Conservation (phyloP, 164 flowering plant genomes). For the Vitis labrusca region DNA sequence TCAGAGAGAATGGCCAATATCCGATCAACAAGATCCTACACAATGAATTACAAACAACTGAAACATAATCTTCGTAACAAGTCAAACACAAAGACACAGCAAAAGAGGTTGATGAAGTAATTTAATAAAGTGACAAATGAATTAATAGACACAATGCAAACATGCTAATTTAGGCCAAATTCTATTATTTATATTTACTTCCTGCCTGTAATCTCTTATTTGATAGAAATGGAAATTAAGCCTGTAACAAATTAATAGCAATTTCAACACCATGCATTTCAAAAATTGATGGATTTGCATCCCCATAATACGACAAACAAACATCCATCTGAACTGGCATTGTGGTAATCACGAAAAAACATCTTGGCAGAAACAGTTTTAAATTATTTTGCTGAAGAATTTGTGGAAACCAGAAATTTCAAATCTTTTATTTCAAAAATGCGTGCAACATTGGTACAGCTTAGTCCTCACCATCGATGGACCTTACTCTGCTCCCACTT, state of each 20-base stretch:
- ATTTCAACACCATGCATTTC: too few species aligned
- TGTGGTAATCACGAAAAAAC: too few species aligned
- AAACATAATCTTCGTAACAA: conserved; percentile 1
- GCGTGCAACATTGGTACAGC: too few species aligned
- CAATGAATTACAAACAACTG: not conserved
- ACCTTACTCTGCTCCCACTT: too few species aligned
- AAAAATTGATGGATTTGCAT: too few species aligned
- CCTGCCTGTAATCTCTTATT: not conserved
- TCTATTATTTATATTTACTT: not conserved
- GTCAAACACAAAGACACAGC: not conserved
- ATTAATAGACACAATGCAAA: not conserved
- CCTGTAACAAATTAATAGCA: not conserved
- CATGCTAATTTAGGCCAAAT: not conserved
- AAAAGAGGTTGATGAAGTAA: not conserved
- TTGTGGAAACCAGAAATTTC: too few species aligned
- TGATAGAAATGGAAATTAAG: not conserved
- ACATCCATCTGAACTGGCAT: too few species aligned
- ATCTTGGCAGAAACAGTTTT: too few species aligned
- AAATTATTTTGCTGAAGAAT: too few species aligned
- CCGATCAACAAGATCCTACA: conserved; percentile 52
- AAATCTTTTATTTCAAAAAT: too few species aligned
- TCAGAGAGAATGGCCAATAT: conserved; percentile 43
- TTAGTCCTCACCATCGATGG: too few species aligned
- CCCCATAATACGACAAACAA: too few species aligned
- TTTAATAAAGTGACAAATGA: not conserved